A percentile compares a stretch with the other conserved stretches of the same genome.
Conservation (phyloP, 169 alveolate genomes). For the Cryptosporidium ubiquitum region DNA sequence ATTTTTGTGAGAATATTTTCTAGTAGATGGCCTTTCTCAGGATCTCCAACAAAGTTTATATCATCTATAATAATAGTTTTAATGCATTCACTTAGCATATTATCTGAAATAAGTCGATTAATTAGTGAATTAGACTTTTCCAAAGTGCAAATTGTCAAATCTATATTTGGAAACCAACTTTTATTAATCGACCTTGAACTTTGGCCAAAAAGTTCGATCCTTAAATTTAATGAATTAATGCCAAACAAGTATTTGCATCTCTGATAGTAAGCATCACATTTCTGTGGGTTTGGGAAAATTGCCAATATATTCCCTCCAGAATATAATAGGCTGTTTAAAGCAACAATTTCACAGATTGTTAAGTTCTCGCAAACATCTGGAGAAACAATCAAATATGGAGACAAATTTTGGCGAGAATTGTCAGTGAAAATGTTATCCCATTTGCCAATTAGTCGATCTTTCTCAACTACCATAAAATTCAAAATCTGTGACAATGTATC, state of each 20-base stretch:
- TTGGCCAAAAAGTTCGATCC: slow-evolving; percentile 28
- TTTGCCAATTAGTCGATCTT: not conserved
- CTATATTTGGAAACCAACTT: slow-evolving; percentile 72
- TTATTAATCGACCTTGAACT: slow-evolving; percentile 1
- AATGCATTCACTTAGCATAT: slow-evolving; percentile 32
- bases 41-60: not conserved
- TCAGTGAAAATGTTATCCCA: not conserved
- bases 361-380: slow-evolving; percentile 4
- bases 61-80: slow-evolving; percentile 52
- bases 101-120: slow-evolving; percentile 75
- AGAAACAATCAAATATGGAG: slow-evolving; percentile 5
- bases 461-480: not conserved
- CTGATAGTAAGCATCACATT: slow-evolving; percentile 43
- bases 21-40: slow-evolving; percentile 2
- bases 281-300: slow-evolving; percentile 25
- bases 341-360: slow-evolving; percentile 29
- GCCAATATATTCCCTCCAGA: slow-evolving; percentile 41
- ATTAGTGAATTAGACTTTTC: slow-evolving; percentile 83
- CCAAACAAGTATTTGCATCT: slow-evolving; percentile 49
- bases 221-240: slow-evolving; percentile 17
- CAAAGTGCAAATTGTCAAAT: slow-evolving; percentile 83
- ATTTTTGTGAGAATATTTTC: slow-evolving; percentile 41
- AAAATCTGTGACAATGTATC: not conserved
- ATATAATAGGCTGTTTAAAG: slow-evolving; percentile 8
- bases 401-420: not conserved